Conservation (phyloP, 495 filamentous ascomycete genomes). For the Echria macrotheca region DNA sequence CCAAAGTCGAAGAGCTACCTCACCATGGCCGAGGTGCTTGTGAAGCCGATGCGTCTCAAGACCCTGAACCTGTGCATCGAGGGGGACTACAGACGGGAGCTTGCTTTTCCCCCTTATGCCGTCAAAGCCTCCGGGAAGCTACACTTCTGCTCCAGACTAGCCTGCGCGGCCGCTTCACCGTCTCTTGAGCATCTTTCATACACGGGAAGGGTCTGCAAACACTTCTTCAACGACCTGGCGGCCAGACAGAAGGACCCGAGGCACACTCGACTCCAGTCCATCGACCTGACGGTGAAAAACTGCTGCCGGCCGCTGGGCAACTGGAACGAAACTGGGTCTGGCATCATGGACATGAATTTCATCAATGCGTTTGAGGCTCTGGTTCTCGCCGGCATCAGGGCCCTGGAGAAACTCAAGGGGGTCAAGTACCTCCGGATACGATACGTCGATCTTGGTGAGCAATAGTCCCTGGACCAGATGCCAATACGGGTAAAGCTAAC, state of each 20-base stretch:
- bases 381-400: slow-evolving; percentile 53
- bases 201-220: slow-evolving; percentile 59
- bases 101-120: slow-evolving; percentile 47
- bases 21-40: slow-evolving; percentile 56
- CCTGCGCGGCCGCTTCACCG: slow-evolving; percentile 49
- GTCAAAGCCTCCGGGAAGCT: slow-evolving; percentile 46
- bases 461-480: slow-evolving; percentile 12
- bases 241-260: slow-evolving; percentile 35
- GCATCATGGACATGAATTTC: slow-evolving; percentile 63
- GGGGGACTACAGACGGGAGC: slow-evolving; percentile 57
- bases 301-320: slow-evolving; percentile 53
- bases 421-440: slow-evolving; percentile 60
- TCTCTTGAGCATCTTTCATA: slow-evolving; percentile 59
- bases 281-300: slow-evolving; percentile 66
- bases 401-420: slow-evolving; percentile 46
- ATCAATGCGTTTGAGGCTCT: slow-evolving; percentile 61
- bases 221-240: slow-evolving; percentile 50
- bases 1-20: slow-evolving; percentile 62
- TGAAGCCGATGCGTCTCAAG: slow-evolving; percentile 45
- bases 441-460: slow-evolving; percentile 64
- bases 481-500: slow-evolving; percentile 10
- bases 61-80: slow-evolving; percentile 63
- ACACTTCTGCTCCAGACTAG: slow-evolving; percentile 53
- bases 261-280: slow-evolving; percentile 49
- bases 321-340: slow-evolving; percentile 54